Evolutionary conservation across 2,329 filamentous ascomycete genomes (phyloP), one percentile per base, ranked within the genome.

Genomic region (Alternaria sp.): DNA sequence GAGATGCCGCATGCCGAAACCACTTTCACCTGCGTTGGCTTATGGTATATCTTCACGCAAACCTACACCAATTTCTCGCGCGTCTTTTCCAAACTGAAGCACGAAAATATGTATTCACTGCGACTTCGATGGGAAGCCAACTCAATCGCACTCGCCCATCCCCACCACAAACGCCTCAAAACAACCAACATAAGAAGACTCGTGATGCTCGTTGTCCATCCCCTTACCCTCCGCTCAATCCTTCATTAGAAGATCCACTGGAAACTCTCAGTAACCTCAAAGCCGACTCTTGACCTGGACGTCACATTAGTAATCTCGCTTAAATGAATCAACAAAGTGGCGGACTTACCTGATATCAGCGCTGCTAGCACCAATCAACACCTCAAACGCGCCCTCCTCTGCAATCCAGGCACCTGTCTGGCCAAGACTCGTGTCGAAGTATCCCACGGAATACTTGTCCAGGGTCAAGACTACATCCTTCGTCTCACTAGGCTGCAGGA

Each of bases 211-310:
- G 20, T 54, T 33, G 25, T 41, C 46, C 30, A 15, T 14, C 15
- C n/a, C 49, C 26, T 8, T 33, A 25, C n/a, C 8, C 10, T 41
- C 43, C 20, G 4, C 20, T 20, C 33, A 3, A 30, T 12, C 25
- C 33, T 50, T n/a, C 6, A 37, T 18, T 49, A 90, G 68, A 89
- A 90, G 8, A 88, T 82, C 89, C 89, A 91, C 23, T 85, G 89
- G 73, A 91, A 91, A 6, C 87, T 87, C 71, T 90, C 85, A 72
- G 86, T 82, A 44, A 91, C 88, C 56, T 87, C 84, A 65, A 91
- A 90, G 14, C 80, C 80, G 6, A 82, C 73, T 46, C 78, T 81
- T 61, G 81, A 80, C 70, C 87, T 89, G 43, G 9, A 21, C 10
- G 8, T 8, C 33, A 25, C 14, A 54, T 78, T 68, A 74, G 69